Conservation (phyloP, 208 protist genomes). For the Trichomonas tenax region DNA sequence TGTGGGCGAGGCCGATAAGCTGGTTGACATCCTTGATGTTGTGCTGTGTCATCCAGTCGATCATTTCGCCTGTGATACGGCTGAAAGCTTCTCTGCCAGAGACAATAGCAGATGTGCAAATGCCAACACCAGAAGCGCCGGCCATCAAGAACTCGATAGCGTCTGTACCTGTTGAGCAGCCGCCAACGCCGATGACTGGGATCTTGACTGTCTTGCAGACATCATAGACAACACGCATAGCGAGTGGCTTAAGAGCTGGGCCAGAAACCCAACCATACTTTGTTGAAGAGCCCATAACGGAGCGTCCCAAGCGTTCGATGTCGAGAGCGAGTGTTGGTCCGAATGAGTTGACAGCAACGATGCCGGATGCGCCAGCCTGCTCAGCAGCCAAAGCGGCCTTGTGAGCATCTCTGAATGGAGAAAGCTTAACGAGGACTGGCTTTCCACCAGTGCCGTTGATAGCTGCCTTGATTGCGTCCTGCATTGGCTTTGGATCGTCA, state of each 20-base stretch:
- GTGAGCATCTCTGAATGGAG: conserved; percentile 8
- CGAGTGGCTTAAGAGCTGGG: neutral
- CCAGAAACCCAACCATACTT: conserved; percentile 2
- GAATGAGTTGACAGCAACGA: neutral
- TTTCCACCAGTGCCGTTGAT: neutral
- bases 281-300: neutral
- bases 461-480: neutral
- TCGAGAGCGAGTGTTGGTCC: neutral
- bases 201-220: neutral
- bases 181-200: neutral
- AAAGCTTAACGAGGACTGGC: neutral
- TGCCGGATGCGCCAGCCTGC: neutral
- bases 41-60: neutral
- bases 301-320: neutral
- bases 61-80: neutral
- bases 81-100: neutral
- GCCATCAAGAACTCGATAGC: conserved; percentile 3
- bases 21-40: neutral
- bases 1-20: neutral
- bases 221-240: conserved; percentile 10
- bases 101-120: neutral
- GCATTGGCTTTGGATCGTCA: conserved; percentile 19
- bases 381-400: neutral
- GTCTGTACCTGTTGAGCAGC: neutral
- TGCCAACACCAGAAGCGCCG: neutral